Conservation (phyloP, 176 grass and related monocot genomes). For the Dactylis glomerata region DNA sequence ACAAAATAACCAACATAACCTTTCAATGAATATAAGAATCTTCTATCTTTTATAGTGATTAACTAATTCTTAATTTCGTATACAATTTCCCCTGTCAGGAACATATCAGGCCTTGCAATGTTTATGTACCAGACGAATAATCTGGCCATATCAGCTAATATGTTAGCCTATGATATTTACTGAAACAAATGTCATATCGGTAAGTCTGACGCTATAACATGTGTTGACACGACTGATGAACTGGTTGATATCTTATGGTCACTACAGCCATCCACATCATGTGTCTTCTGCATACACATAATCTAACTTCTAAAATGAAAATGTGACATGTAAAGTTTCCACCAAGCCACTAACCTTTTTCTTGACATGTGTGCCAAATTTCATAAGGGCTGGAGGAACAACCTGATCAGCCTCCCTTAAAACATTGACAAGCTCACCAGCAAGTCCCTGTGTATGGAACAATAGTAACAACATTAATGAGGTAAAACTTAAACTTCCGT, state of each 20-base stretch:
- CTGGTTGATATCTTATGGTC: background rate
- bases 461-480: constrained; percentile 23
- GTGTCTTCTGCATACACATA: background rate
- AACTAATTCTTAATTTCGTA: background rate
- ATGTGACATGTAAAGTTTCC: background rate
- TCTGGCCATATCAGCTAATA: background rate
- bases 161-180: background rate
- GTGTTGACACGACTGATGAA: background rate
- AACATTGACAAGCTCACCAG: constrained; percentile 97
- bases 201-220: background rate
- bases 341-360: constrained; percentile 74
- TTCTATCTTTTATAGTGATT: background rate
- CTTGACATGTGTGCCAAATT: constrained; percentile 98
- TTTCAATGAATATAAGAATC: background rate
- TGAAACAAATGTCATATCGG: background rate
- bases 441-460: constrained; percentile 55
- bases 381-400: constrained; percentile 71
- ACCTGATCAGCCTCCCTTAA: constrained; percentile 88
- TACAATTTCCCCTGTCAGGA: background rate
- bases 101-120: background rate
- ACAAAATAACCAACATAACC: background rate
- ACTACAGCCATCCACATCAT: background rate
- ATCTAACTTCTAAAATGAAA: constrained; percentile 18
- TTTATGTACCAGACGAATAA: background rate
- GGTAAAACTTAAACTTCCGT: background rate